Percentiles rank a stretch among this genome's conserved stretches.
Evolutionary conservation across 805 yeast species (phyloP).

Genomic region (Scheffersomyces amazonensis): DNA sequence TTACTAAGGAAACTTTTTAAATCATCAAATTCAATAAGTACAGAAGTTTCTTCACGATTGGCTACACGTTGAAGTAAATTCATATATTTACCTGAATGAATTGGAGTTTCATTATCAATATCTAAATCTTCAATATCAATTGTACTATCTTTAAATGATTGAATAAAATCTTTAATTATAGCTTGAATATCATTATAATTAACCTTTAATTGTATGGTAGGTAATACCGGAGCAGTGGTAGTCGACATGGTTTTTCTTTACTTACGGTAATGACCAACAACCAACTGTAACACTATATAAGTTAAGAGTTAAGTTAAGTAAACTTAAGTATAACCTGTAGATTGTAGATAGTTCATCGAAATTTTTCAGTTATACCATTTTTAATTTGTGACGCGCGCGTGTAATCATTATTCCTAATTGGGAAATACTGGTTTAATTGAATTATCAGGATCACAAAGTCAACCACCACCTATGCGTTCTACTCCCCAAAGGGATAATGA

Average conservation of each 20-base stretch:
- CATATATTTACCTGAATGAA: constrained; percentile 65
- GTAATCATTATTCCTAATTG: constrained; percentile 12
- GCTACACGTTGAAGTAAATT: constrained; percentile 72
- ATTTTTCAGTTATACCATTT: too few relatives aligned
- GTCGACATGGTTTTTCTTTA: constrained; percentile 17
- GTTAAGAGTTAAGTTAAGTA: too few relatives aligned
- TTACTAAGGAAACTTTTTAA: constrained; percentile 53
- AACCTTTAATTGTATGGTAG: constrained; percentile 66
- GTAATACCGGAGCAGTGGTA: constrained; percentile 38
- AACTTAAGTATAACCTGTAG: too few relatives aligned
- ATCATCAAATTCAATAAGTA: constrained; percentile 82
- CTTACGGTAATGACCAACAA: too few relatives aligned
- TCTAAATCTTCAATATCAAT: constrained; percentile 18
- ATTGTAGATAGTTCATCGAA: too few relatives aligned
- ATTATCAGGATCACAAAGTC: too few relatives aligned
- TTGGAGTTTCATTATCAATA: constrained; percentile 12
- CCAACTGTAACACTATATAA: too few relatives aligned
- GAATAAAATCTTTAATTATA: constrained; percentile 61
- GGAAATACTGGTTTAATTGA: too few relatives aligned
- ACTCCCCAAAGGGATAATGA: too few relatives aligned
- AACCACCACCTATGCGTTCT: too few relatives aligned
- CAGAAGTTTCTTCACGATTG: constrained; percentile 70
- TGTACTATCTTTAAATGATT: constrained; percentile 37
- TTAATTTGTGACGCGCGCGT: constrained; percentile 8
- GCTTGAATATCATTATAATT: constrained; percentile 67